Evolutionary conservation across 805 yeast genomes (phyloP).

Genomic region (Lachancea nothofagi): DNA sequence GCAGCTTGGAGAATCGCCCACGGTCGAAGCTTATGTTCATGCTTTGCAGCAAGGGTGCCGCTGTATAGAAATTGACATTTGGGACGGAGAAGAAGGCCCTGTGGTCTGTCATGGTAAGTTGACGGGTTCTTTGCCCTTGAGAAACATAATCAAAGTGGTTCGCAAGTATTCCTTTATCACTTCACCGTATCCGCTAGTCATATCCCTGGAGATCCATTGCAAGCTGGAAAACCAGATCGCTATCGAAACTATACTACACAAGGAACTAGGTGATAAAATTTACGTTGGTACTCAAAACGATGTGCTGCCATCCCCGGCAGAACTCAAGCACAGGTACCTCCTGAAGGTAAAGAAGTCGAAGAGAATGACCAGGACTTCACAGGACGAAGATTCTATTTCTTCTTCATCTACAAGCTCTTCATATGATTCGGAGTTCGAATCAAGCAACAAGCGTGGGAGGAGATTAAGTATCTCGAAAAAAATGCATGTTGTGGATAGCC

Average conservation of each 20-base stretch:
- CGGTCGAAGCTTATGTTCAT: conserved; percentile 82
- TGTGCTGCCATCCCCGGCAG: conserved; percentile 66
- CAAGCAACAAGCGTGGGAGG: conserved; percentile 12
- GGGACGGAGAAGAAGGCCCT: conserved; percentile 85
- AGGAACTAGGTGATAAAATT: conserved; percentile 55
- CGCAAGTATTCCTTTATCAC: conserved; percentile 84
- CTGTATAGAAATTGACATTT: conserved; percentile 89
- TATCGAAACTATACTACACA: conserved; percentile 48
- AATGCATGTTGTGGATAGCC: conserved; percentile 19
- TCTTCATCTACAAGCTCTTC: conserved; percentile 34
- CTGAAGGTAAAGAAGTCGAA: conserved; percentile 68
- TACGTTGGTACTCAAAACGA: conserved; percentile 24
- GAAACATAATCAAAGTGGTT: conserved; percentile 65
- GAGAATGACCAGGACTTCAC: neutral
- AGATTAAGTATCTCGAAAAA: conserved; percentile 31
- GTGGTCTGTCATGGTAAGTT: conserved; percentile 89
- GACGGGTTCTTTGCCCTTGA: conserved; percentile 65
- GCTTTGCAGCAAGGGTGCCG: conserved; percentile 90
- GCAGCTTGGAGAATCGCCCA: conserved; percentile 81
- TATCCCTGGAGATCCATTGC: conserved; percentile 85
- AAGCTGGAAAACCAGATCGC: conserved; percentile 57
- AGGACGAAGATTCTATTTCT: conserved; percentile 13
- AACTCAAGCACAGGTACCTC: conserved; percentile 63
- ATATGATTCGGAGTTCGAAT: conserved; percentile 28
- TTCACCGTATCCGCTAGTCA: conserved; percentile 76